Base-by-base conservation (phyloP, 106 monocot species). In the Xerophyta viscosa region DNA sequence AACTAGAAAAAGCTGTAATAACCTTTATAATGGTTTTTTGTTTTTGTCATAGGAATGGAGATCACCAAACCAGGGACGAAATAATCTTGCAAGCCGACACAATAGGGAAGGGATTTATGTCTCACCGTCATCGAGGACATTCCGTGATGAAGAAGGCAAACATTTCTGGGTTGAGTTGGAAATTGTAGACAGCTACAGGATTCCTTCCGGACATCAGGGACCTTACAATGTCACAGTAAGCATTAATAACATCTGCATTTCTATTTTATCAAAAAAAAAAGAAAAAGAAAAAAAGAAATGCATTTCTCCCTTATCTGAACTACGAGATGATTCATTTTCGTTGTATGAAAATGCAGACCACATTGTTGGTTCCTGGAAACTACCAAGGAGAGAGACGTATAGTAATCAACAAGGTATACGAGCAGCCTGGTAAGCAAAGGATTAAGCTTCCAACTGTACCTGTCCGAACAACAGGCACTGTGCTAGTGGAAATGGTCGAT, bases 161-260 rank as follows among this genome's bases (percentile, higher is more conserved):
- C 71, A 86, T 71, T 99, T 99, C 63, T 99, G 98, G 98, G 73
- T 99, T 30, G 98, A 99, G 66, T 63, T 82, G 43, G 85, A 99
- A 43, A 86, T 99, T 24, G 53, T 99, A 3, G 98, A 99, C 64
- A 86, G 77, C 27, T 80, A 91, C 67, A 77, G 90, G 47, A n/a
- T 77, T 27, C 86, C 98, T 0, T 72, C 70, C 10, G 98, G 98
- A 31, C 71, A 64, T 45, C 98, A 91, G 56, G 98, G 84, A n/a
- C 90, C 98, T 50, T 99, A 99, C 53, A 99, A 99, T 77, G 79
- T 90, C 36, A 99, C 98, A 33, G 98, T 99, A 82, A 61, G 67
- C 23, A 8, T 39, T 39, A 39, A 3, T 2, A 13, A 18, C 1
- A 46, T 20, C 18, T 7, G 8, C 46, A 19, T 46, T 46, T 18